Evolutionary conservation across 139 green algal genomes (phyloP).

Genomic region (Tetradesmus lagerheimii): DNA sequence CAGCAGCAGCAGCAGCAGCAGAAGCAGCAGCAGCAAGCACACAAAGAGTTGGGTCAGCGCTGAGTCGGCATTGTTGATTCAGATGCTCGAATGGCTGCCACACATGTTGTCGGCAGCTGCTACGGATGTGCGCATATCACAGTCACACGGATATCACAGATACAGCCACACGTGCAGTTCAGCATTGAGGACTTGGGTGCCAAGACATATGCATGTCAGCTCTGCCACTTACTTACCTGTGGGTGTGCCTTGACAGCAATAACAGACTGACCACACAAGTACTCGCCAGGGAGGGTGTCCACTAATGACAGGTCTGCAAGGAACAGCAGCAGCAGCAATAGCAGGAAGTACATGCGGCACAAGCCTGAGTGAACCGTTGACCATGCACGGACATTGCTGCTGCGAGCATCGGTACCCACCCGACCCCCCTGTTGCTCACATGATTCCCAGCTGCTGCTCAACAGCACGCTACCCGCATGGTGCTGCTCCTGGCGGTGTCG

Average conservation of each 20-base stretch:
- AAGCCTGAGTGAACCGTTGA: background rate
- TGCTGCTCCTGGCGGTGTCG: background rate
- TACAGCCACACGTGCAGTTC: too few species aligned
- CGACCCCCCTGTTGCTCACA: too few species aligned
- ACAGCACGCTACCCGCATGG: background rate
- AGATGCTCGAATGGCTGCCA: too few species aligned
- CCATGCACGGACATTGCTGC: background rate
- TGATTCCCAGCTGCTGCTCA: too few species aligned
- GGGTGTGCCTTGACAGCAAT: conserved; percentile 20
- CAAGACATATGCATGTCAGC: too few species aligned
- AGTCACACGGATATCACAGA: too few species aligned
- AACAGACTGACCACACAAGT: background rate
- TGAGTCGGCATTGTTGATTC: background rate
- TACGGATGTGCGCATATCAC: too few species aligned
- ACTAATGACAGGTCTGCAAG: conserved; percentile 1
- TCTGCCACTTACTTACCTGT: background rate
- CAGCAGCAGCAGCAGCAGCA: background rate
- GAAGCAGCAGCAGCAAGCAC: background rate
- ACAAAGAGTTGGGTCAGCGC: too few species aligned
- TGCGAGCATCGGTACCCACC: too few species aligned
- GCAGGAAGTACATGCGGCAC: too few species aligned
- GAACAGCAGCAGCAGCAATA: background rate
- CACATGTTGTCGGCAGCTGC: too few species aligned
- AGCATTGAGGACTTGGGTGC: too few species aligned
- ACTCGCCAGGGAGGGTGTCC: background rate